These are phyloP conservation scores for Darksidea phi DNA, from an alignment of 495 filamentous ascomycete species.

Conservation along the genomic window DNA sequence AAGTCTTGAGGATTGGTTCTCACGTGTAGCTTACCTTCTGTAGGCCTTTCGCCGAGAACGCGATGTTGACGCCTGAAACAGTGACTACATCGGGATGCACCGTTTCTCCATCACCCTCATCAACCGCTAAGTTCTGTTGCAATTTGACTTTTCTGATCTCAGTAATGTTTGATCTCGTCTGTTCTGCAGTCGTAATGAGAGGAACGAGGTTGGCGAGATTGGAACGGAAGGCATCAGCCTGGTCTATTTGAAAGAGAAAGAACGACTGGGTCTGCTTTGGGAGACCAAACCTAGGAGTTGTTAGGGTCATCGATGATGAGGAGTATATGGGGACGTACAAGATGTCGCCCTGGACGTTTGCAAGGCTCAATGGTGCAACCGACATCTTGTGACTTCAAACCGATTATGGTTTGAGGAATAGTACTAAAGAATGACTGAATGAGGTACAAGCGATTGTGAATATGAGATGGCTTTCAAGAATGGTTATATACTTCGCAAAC, in stretches of 20 bases:
- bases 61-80: slow-evolving; percentile 1
- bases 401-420: too few relatives aligned
- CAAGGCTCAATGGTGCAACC: background rate
- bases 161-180: background rate
- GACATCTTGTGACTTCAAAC: too few relatives aligned
- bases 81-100: background rate
- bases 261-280: background rate
- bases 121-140: background rate
- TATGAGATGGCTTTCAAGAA: too few relatives aligned
- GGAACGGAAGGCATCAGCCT: background rate
- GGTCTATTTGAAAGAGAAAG: background rate
- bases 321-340: background rate
- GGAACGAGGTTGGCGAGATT: background rate
- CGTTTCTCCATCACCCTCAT: background rate
- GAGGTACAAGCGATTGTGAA: too few relatives aligned
- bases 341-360: slow-evolving; percentile 2
- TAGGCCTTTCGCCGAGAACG: background rate
- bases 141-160: background rate
- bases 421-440: too few relatives aligned
- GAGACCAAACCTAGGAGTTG: background rate
- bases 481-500: too few relatives aligned
- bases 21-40: background rate
- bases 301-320: background rate
- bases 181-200: background rate
- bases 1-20: too few relatives aligned